phyloP scores from a whole-genome alignment of 2,329 filamentous ascomycete species.

The Elsinoe fawcettii region DNA sequence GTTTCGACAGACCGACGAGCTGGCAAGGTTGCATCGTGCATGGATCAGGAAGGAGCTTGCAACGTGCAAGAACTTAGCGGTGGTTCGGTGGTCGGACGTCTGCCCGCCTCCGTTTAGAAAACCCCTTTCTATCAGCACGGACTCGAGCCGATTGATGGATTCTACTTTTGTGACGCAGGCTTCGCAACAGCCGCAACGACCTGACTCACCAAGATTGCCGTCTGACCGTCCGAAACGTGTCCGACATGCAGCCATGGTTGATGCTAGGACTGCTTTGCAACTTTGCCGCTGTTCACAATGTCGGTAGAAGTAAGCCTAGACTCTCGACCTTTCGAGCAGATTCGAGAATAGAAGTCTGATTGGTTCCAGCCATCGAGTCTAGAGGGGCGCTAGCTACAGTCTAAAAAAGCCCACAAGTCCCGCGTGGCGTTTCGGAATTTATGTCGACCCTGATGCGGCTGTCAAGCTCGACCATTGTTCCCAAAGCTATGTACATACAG shows the following conservation, averaged over 20 bases:
- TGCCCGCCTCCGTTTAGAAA: not conserved
- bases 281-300: not conserved
- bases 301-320: not conserved
- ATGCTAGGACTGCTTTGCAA: no score
- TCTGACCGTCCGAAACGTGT: not conserved
- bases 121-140: not conserved
- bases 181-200: not conserved
- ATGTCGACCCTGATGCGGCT: not conserved
- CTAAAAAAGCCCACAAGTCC: not conserved
- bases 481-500: not conserved
- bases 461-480: not conserved
- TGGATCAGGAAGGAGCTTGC: not conserved
- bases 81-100: not conserved
- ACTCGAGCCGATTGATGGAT: not conserved
- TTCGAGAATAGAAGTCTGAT: not conserved
- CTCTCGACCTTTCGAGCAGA: not conserved
- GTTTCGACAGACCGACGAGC: not conserved
- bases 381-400: not conserved
- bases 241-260: no score
- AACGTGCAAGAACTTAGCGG: not conserved
- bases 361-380: not conserved
- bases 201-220: not conserved
- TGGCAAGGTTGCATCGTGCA: not conserved
- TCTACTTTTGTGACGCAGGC: not conserved
- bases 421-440: slow-evolving; percentile 2